Base-by-base conservation (phyloP, 139 green algal genomes). In the Nannochloris sp. region DNA sequence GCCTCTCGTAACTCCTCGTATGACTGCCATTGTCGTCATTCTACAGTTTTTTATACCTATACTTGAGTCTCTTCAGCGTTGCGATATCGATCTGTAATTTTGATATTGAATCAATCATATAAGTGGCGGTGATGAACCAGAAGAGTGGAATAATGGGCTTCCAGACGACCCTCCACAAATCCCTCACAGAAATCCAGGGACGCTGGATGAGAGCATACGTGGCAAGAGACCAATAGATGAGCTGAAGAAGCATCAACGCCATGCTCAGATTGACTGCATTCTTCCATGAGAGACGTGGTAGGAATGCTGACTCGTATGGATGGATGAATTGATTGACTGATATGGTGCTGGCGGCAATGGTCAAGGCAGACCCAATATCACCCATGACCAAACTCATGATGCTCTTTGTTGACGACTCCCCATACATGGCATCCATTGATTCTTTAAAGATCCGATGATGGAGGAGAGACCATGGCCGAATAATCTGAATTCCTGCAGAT, bases 21-120 rank as follows among this genome's bases (percentile, higher is more conserved):
- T 29, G 27, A 29, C 27, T 29, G 27, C 4, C 27, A 5, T 29
- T 29, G 27, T 29, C 27, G 27, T 29, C 27, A 29, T 29, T 29
- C 27, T 46, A 77, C 1, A 59, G 58, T 5, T 62, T 44, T 43
- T 68, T 71, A 36, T 60, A 60, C 1, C 25, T 24, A 7, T 77
- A 77, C 6, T 44, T 51, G 4, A 12, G 14, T 8, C 34, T 48
- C 4, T 48, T 53, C 40, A 77, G 40, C 18, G 11, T 11, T 5
- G 16, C 11, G 4, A 77, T 24, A 4, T 69, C 60, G 2, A 37
- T 44, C 2, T 40, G 27, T 2, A 61, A 57, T 1, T 49, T 12
- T 5, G 6, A 8, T 25, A 77, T n/a, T 4, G 15, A 23, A 21
- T 29, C 48, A 48, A 68, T 60, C 6, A 57, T 49, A 3, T 19